A percentile compares a stretch with the other conserved stretches of the same genome.
These are phyloP conservation scores for Backusella westeae DNA, from an alignment of 192 early-diverging fungal species.

Conservation along the genomic window DNA sequence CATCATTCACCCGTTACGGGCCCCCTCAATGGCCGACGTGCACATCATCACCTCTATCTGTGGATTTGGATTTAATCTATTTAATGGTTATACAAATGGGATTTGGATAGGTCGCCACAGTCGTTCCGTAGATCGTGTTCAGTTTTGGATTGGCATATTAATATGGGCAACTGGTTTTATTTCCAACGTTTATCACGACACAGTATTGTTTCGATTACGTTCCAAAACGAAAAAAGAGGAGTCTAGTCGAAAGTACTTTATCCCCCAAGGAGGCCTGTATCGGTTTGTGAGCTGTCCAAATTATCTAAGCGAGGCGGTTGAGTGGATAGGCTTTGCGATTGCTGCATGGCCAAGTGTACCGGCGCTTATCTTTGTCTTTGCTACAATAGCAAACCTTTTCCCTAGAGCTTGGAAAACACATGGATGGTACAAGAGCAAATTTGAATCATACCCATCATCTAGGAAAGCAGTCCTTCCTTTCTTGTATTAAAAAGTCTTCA, in stretches of 20 bases:
- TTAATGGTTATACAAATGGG: slow-evolving; percentile 40
- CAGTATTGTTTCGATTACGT: slow-evolving; percentile 32
- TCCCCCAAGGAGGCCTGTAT: slow-evolving; percentile 34
- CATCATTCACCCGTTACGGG: slow-evolving; percentile 28
- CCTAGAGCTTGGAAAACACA: slow-evolving; percentile 36
- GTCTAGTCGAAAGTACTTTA: slow-evolving; percentile 16
- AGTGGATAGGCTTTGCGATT: slow-evolving; percentile 42
- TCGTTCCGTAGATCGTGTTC: neutral
- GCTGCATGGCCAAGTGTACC: slow-evolving; percentile 29
- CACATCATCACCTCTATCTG: slow-evolving; percentile 13
- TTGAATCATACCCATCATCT: slow-evolving; percentile 31
- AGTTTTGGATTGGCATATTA: slow-evolving; percentile 13
- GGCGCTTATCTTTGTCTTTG: slow-evolving; percentile 29
- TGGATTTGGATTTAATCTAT: slow-evolving; percentile 26
- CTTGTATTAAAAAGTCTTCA: slow-evolving; percentile 20
- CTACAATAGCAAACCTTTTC: slow-evolving; percentile 32
- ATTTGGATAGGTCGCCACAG: slow-evolving; percentile 28
- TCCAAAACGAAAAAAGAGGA: neutral
- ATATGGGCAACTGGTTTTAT: slow-evolving; percentile 28
- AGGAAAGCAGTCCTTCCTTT: slow-evolving; percentile 42
- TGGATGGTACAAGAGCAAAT: slow-evolving; percentile 35
- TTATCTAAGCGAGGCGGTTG: slow-evolving; percentile 36
- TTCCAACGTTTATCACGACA: slow-evolving; percentile 41
- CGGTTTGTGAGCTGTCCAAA: slow-evolving; percentile 36
- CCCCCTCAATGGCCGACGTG: slow-evolving; percentile 30